Conservation (phyloP, 2,329 filamentous ascomycete species). For the Alternaria sp. region DNA sequence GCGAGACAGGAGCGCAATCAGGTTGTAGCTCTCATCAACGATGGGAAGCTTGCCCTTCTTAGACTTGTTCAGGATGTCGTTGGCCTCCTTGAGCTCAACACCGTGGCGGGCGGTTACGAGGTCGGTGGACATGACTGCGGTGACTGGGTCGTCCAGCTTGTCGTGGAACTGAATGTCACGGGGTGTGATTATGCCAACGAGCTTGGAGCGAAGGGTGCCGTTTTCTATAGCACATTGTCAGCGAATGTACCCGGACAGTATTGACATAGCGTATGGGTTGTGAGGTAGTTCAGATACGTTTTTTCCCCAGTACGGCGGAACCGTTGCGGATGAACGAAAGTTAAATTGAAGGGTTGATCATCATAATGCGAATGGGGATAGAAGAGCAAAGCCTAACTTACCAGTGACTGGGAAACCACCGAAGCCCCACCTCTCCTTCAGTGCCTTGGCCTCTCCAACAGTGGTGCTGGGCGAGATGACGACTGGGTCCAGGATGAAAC, state of each 20-base stretch:
- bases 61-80: conserved; percentile 89
- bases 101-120: conserved; percentile 87
- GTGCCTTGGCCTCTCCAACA: conserved; percentile 85
- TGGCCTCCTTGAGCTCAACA: conserved; percentile 86
- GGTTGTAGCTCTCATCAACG: conserved; percentile 81
- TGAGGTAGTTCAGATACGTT: conserved; percentile 59
- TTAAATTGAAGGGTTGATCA: conserved; percentile 80
- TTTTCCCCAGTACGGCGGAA: conserved; percentile 85
- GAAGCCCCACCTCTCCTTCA: conserved; percentile 99
- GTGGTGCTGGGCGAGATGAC: conserved; percentile 89
- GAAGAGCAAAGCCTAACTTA: conserved; percentile 61
- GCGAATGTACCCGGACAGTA: conserved; percentile 19
- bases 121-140: conserved; percentile 93
- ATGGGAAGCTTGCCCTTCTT: conserved; percentile 99
- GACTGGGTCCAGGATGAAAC: conserved; percentile 95
- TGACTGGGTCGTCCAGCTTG: conserved; percentile 74
- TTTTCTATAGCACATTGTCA: conserved; percentile 69
- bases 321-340: conserved; percentile 99
- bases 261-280: conserved; percentile 11
- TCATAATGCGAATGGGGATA: conserved; percentile 64
- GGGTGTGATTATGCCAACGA: conserved; percentile 96
- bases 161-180: conserved; percentile 97
- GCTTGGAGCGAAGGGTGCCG: conserved; percentile 92
- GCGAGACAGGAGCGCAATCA: conserved; percentile 61
- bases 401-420: conserved; percentile 98